Evolutionary conservation across 345 rosid genomes (phyloP), one percentile per base, ranked within the genome.

Genomic region (Gossypium arboreum): DNA sequence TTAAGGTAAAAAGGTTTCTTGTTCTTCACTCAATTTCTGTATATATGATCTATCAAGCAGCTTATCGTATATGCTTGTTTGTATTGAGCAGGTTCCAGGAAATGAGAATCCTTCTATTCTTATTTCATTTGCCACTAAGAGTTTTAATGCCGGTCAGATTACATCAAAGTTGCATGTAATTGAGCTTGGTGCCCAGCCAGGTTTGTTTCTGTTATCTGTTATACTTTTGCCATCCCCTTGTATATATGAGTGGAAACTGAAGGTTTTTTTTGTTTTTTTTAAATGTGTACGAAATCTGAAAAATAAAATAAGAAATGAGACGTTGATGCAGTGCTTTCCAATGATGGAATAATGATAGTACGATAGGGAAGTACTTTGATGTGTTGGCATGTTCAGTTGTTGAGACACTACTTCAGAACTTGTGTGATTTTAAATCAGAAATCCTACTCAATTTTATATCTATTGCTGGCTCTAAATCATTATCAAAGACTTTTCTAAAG

Each of bases 131-230:
- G 99, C 97, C 60, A 81, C 94, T 47, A 96, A 96, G 86, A 77
- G 88, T 72, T 84, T 92, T 77, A 96, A 93, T 76, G 92, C 97
- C 73, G 99, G 99, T 72, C 97, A 93, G 83, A 78, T 96, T 65
- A 83, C 90, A 52, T 96, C 99, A 24, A 96, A 93, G 85, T 82
- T 96, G 87, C 99, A 96, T 82, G 90, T 90, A 74, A 87, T 91
- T 81, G 98, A 94, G 84, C 97, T 94, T 80, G 98, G 98, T 70
- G 96, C 98, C 72, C 98, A 92, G 83, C 94, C 97, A 72, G 98
- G 98, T 94, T 56, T 63, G 72, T 68, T n/a, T 63, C 17, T 59
- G 57, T 10, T 76, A 17, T 52, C 47, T 48, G 45, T 48, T 66
- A 10, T 27, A 62, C 68, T 58, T 58, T 18, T 7, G 2, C 20